Percentiles rank a stretch among this genome's conserved stretches.
These are phyloP conservation scores for Colletotrichum plurivorum DNA, from an alignment of 2,329 filamentous ascomycete species.

Conservation along the genomic window DNA sequence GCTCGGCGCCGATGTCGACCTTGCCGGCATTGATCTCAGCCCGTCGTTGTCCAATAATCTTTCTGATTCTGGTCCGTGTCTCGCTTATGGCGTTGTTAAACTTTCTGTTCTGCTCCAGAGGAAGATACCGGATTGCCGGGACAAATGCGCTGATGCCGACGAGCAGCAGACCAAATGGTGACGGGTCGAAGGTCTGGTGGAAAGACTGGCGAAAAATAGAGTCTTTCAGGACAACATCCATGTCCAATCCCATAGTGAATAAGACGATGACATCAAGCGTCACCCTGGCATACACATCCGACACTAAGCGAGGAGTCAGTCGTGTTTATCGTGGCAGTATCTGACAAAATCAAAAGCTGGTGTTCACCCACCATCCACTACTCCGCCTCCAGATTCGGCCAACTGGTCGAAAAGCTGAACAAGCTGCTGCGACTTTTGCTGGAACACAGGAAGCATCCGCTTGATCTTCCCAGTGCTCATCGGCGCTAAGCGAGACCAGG, in stretches of 20 bases:
- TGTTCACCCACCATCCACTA: neutral
- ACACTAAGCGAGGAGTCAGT: neutral
- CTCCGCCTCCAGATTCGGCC: neutral
- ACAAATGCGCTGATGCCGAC: slow-evolving; percentile 50
- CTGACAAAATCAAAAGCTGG: neutral
- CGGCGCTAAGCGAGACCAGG: neutral
- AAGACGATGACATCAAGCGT: slow-evolving; percentile 54
- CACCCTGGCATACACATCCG: slow-evolving; percentile 47
- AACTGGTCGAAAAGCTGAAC: neutral
- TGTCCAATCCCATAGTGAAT: slow-evolving; percentile 51
- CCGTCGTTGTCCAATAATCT: slow-evolving; percentile 43
- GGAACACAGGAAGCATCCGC: neutral
- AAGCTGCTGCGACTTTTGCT: neutral
- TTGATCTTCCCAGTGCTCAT: neutral
- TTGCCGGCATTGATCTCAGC: slow-evolving; percentile 43
- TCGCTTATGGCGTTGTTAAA: slow-evolving; percentile 50
- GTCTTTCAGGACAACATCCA: slow-evolving; percentile 46
- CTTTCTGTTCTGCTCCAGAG: slow-evolving; percentile 52
- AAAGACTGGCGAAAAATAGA: slow-evolving; percentile 48
- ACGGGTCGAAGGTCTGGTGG: slow-evolving; percentile 45
- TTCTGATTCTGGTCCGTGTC: slow-evolving; percentile 47
- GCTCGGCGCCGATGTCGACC: slow-evolving; percentile 37
- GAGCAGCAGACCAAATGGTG: slow-evolving; percentile 43
- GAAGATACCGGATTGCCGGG: slow-evolving; percentile 52
- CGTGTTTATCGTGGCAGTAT: neutral